A percentile compares a stretch with the other conserved stretches of the same genome.
phyloP scores from a whole-genome alignment of 2,329 filamentous ascomycete genomes.

The Mycosphaerelloides madeirae region DNA sequence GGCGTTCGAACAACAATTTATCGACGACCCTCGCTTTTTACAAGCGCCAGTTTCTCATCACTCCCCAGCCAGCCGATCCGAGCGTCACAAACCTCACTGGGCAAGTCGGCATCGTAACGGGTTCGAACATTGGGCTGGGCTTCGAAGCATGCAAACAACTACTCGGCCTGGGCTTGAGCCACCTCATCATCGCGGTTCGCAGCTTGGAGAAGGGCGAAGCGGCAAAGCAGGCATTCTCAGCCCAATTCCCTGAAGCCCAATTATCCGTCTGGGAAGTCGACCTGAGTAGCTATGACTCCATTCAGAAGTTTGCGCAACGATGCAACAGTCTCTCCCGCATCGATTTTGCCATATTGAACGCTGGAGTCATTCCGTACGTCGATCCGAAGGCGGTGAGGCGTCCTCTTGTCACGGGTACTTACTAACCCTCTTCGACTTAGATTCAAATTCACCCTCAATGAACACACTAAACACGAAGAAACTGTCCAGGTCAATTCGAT shows the following conservation, averaged over 20 bases:
- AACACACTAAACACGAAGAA: conserved; percentile 45
- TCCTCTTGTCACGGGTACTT: too few relatives aligned
- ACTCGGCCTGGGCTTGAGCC: conserved; percentile 36
- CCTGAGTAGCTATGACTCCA: conserved; percentile 37
- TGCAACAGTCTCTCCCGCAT: conserved; percentile 31
- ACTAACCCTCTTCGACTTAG: too few relatives aligned
- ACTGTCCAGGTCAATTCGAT: conserved; percentile 52
- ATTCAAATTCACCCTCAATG: too few relatives aligned
- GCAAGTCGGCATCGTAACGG: conserved; percentile 44
- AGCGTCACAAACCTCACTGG: too few relatives aligned
- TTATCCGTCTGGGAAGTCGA: conserved; percentile 47
- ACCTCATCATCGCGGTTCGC: conserved; percentile 45
- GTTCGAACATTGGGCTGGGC: conserved; percentile 46
- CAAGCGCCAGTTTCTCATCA: too few relatives aligned
- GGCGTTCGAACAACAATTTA: too few relatives aligned
- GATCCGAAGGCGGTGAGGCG: too few relatives aligned
- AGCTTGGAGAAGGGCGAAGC: conserved; percentile 41
- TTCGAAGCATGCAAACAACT: conserved; percentile 44
- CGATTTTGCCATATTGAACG: conserved; percentile 39
- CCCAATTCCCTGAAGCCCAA: conserved; percentile 29
- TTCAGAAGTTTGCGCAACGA: conserved; percentile 34
- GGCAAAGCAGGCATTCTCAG: conserved; percentile 40
- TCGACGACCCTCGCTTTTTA: too few relatives aligned
- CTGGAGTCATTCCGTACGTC: conserved; percentile 42
- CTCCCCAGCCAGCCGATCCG: too few relatives aligned